Evolutionary conservation across 2,329 filamentous ascomycete species (phyloP).

Genomic region (Triangularia verruculosa): DNA sequence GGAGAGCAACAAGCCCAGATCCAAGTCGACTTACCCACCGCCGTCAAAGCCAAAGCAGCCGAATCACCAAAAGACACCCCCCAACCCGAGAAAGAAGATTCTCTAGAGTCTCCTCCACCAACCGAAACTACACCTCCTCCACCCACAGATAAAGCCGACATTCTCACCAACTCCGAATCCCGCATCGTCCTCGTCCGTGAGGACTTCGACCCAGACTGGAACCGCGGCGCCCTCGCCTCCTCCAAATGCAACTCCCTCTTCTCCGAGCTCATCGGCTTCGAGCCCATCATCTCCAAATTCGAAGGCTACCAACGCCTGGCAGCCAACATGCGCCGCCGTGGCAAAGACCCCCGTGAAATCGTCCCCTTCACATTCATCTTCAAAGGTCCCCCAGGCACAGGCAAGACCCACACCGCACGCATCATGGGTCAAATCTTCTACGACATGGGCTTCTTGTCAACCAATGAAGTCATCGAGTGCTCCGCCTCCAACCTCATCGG

Average conservation of each 20-base stretch:
- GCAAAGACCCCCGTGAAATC: slow-evolving; percentile 46
- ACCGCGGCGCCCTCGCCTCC: slow-evolving; percentile 6
- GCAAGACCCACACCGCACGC: slow-evolving; percentile 66
- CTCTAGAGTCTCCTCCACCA: neutral
- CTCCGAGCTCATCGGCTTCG: slow-evolving; percentile 15
- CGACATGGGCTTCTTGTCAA: slow-evolving; percentile 64
- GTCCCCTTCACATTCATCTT: slow-evolving; percentile 57
- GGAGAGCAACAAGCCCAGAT: neutral
- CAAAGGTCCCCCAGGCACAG: slow-evolving; percentile 57
- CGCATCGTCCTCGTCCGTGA: slow-evolving; percentile 23
- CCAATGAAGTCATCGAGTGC: slow-evolving; percentile 57
- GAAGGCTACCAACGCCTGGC: slow-evolving; percentile 16
- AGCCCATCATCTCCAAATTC: slow-evolving; percentile 15
- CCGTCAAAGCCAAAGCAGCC: neutral
- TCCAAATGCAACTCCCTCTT: slow-evolving; percentile 13
- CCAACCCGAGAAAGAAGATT: neutral
- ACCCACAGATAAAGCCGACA: neutral
- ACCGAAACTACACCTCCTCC: neutral
- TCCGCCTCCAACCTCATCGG: slow-evolving; percentile 67
- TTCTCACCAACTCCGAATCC: neutral
- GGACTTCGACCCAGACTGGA: slow-evolving; percentile 19
- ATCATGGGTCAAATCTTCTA: slow-evolving; percentile 73
- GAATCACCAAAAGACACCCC: neutral
- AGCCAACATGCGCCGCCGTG: slow-evolving; percentile 22
- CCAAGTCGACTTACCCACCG: neutral